Evolutionary conservation across 441 rosid species (phyloP), one percentile per base, ranked within the genome.

Genomic region (Melastoma candidum): DNA sequence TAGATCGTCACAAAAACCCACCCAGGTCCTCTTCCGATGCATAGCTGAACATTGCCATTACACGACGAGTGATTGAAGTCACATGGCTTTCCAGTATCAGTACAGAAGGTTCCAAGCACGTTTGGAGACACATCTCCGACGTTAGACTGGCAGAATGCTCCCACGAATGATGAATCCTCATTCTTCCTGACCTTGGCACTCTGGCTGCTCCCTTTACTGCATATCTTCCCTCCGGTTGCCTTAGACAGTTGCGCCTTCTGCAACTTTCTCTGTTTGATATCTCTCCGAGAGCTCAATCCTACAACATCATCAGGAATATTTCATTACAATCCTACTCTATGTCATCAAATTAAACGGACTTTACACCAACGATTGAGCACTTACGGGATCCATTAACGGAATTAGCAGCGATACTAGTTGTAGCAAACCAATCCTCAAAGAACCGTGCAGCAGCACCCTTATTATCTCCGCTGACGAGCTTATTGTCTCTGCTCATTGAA

Each of bases 21-120:
- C 82, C 84, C 88, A 4, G 82, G 82, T 12, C 88, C 84, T 2
- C 79, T 84, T 44, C 84, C 88, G 11, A 74, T 3, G 57, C 88
- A 82, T 26, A 76, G 84, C 51, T 53, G 67, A 56, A 64, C 79
- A 22, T 74, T 72, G 50, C 84, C 84, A 3, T 72, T 55, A 54
- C 87, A 81, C 0, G 87, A 70, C 44, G 82, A 78, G 68, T 53
- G 80, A 61, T 81, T 81, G 63, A 78, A 78, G 63, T 81, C 77
- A 9, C 87, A 76, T 7, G 77, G 72, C 26, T 71, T 69, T 29
- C 80, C 82, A 0, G 50, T 71, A 52, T 78, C 72, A 1, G 14
- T 70, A 62, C 84, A 78, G 49, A 76, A 81, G 12, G 84, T 79
- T 59, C 82, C 84, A 1, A 73, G 65, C 70, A 82, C 84, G 54